A percentile compares a stretch with the other conserved stretches of the same genome.
Conservation (phyloP, 1,139 yeast species). For the Sugiyamaella grinbergsii region DNA sequence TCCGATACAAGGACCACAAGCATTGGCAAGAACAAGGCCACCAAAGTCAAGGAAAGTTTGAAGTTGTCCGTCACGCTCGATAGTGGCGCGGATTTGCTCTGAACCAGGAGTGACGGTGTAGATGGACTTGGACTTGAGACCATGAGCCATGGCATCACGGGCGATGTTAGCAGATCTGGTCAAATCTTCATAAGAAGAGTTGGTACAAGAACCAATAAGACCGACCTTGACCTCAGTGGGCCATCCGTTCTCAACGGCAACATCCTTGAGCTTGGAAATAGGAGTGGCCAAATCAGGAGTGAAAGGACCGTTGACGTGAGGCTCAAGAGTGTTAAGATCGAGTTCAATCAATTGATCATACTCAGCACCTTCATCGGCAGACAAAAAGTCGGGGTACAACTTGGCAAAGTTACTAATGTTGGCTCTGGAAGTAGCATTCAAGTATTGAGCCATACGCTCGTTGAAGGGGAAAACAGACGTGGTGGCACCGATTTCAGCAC, state of each 20-base stretch:
- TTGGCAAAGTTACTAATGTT: constrained; percentile 81
- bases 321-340: constrained; percentile 93
- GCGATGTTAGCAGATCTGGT: constrained; percentile 95
- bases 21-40: constrained; percentile 95
- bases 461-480: constrained; percentile 98
- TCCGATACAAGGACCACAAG: constrained; percentile 99
- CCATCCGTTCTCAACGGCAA: constrained; percentile 88
- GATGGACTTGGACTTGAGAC: constrained; percentile 84
- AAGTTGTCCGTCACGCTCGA: constrained; percentile 95
- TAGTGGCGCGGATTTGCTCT: constrained; percentile 98
- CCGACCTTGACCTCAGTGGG: constrained; percentile 94
- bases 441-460: constrained; percentile 84
- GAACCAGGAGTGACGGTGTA: constrained; percentile 98
- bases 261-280: constrained; percentile 87
- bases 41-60: constrained; percentile 89
- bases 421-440: constrained; percentile 84
- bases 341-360: constrained; percentile 96
- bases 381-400: constrained; percentile 59
- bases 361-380: constrained; percentile 93
- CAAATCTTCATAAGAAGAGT: constrained; percentile 99
- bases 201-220: constrained; percentile 98
- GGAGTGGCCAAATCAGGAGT: constrained; percentile 99
- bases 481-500: constrained; percentile 99
- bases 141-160: constrained; percentile 86
- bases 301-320: constrained; percentile 98